Evolutionary conservation across 2,329 filamentous ascomycete species (phyloP).

Genomic region (Fusarium protoensiforme): DNA sequence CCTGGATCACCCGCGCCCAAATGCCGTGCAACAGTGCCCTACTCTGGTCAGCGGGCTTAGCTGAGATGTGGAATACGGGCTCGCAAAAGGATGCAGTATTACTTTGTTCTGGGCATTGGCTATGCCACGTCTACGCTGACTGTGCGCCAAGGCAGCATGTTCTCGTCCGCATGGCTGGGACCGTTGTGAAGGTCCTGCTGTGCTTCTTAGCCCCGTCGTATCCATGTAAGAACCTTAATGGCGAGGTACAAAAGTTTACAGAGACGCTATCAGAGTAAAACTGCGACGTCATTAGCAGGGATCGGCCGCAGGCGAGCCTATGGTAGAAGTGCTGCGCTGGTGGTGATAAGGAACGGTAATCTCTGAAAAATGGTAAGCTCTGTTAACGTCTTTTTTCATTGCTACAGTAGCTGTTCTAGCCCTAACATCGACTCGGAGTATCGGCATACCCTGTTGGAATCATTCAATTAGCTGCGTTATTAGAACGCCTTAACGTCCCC

Average conservation of each 20-base stretch:
- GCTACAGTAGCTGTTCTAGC: neutral
- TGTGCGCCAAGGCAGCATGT: neutral
- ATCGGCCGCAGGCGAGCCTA: neutral
- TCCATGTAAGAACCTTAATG: neutral
- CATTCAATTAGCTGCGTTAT: neutral
- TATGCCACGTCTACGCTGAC: neutral
- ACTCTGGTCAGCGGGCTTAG: neutral
- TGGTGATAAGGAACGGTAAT: neutral
- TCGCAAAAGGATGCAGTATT: neutral
- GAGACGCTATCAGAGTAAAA: neutral
- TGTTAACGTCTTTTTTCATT: neutral
- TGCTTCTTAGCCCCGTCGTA: neutral
- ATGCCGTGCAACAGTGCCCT: neutral
- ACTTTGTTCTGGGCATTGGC: neutral
- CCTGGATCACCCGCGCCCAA: neutral
- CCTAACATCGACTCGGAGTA: neutral
- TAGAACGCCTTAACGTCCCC: neutral
- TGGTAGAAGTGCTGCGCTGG: neutral
- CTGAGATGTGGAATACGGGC: neutral
- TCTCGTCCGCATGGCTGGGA: neutral
- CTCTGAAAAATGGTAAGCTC: neutral
- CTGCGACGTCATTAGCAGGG: neutral
- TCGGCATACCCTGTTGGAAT: neutral
- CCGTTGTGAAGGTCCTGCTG: neutral
- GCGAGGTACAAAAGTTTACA: neutral